Conservation (phyloP, 352 stramenopile species). For the Thraustochytrium sp. region DNA sequence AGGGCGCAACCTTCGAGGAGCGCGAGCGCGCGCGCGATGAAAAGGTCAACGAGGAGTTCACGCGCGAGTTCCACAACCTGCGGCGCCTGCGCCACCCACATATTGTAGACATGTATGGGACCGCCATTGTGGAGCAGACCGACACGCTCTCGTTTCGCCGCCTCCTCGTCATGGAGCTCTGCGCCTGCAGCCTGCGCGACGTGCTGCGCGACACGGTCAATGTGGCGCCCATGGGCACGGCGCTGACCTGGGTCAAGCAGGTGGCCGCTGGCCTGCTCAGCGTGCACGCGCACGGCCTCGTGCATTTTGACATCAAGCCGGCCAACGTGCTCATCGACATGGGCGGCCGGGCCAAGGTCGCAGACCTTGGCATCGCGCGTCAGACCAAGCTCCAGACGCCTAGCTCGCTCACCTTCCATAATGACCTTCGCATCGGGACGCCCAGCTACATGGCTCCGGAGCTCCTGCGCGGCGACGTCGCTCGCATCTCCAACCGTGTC, state of each 20-base stretch:
- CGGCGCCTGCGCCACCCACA: slow-evolving; percentile 4
- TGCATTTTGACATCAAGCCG: slow-evolving; percentile 46
- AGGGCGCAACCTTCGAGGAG: slow-evolving; percentile 17
- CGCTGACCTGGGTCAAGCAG: slow-evolving; percentile 16
- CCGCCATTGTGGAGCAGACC: not conserved
- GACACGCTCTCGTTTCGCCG: not conserved
- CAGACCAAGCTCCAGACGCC: not conserved
- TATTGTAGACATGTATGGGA: slow-evolving; percentile 34
- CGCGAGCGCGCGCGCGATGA: not conserved
- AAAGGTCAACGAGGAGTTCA: slow-evolving; percentile 9
- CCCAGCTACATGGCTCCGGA: slow-evolving; percentile 39
- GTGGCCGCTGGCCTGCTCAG: not conserved
- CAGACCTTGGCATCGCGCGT: slow-evolving; percentile 21
- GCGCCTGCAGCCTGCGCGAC: slow-evolving; percentile 19
- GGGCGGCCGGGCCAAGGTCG: slow-evolving; percentile 15
- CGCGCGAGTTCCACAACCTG: slow-evolving; percentile 25
- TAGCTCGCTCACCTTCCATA: slow-evolving; percentile 23
- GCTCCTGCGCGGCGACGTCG: slow-evolving; percentile 12
- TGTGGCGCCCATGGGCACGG: slow-evolving; percentile 9
- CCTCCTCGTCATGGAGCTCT: slow-evolving; percentile 40
- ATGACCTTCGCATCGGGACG: not conserved
- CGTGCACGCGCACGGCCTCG: slow-evolving; percentile 9
- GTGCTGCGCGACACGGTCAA: not conserved
- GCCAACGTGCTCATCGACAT: slow-evolving; percentile 38
- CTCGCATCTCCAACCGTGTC: slow-evolving; percentile 68